Percentiles rank a stretch among this genome's conserved stretches.
These are phyloP conservation scores for Austroboletus niveus DNA, from an alignment of 1,284 basidiomycete genomes.

Conservation along the genomic window DNA sequence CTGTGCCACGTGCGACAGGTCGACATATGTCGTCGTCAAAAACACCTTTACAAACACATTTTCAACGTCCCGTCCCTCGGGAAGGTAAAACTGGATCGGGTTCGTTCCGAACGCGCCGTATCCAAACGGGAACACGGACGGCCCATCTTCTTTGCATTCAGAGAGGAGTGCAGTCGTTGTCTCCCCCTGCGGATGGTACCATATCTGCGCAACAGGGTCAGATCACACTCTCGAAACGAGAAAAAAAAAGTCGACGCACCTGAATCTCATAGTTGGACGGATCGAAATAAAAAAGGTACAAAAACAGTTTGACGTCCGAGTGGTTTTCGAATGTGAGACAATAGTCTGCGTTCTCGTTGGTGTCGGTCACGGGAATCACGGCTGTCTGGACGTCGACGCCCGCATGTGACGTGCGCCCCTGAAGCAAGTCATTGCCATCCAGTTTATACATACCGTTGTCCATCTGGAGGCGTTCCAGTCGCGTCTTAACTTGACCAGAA, in stretches of 20 bases:
- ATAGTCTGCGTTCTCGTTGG: conserved; percentile 11
- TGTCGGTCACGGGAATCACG: not conserved
- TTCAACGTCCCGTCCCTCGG: not conserved
- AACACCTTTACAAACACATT: conserved; percentile 27
- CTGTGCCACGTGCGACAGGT: conserved; percentile 18
- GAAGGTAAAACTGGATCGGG: conserved; percentile 21
- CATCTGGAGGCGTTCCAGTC: conserved; percentile 6
- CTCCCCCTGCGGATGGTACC: conserved; percentile 14
- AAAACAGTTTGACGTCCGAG: conserved; percentile 20
- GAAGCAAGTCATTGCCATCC: conserved; percentile 11
- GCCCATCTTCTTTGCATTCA: not conserved
- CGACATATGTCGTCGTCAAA: conserved; percentile 20
- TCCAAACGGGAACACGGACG: conserved; percentile 17
- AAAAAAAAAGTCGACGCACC: conserved; percentile 5
- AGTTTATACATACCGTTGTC: conserved; percentile 2
- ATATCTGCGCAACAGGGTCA: conserved; percentile 5
- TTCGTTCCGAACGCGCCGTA: conserved; percentile 25
- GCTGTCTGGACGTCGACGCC: conserved; percentile 9
- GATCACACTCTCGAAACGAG: too few relatives aligned
- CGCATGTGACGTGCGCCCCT: not conserved
- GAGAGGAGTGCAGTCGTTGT: conserved; percentile 11
- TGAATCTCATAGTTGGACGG: conserved; percentile 22
- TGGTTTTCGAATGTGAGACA: conserved; percentile 17
- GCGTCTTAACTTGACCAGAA: conserved; percentile 10
- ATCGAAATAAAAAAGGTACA: conserved; percentile 27